Percentiles rank a stretch among this genome's conserved stretches.
Evolutionary conservation across 179 eudicot genomes (phyloP).

Genomic region (Spinacia oleracea): DNA sequence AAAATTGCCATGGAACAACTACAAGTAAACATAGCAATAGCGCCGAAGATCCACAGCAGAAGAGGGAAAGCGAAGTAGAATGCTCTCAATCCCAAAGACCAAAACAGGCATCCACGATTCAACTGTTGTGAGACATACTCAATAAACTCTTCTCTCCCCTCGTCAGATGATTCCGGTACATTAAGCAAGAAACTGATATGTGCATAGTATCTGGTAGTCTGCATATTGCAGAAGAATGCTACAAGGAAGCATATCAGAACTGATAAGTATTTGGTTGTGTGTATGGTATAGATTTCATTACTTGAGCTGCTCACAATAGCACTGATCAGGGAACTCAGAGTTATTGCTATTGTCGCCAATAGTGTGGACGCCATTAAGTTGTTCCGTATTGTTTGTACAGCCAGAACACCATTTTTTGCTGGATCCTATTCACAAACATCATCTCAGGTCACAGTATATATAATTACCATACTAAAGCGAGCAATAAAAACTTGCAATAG

Average conservation of each 20-base stretch:
- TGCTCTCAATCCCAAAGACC: constrained; percentile 79
- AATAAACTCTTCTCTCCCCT: constrained; percentile 36
- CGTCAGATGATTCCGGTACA: constrained; percentile 38
- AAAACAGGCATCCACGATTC: constrained; percentile 62
- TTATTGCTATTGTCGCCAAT: constrained; percentile 73
- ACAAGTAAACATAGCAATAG: constrained; percentile 63
- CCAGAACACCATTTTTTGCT: constrained; percentile 61
- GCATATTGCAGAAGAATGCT: constrained; percentile 71
- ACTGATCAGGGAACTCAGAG: constrained; percentile 77
- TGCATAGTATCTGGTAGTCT: constrained; percentile 64
- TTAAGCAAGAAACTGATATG: constrained; percentile 71
- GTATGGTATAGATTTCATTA: constrained; percentile 20
- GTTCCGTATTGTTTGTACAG: constrained; percentile 86
- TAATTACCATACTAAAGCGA: too few relatives aligned
- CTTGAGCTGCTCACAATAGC: constrained; percentile 65
- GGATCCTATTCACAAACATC: constrained; percentile 51
- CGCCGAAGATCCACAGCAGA: constrained; percentile 73
- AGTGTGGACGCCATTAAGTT: constrained; percentile 93
- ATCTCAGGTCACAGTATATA: background rate
- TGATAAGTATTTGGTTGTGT: constrained; percentile 58
- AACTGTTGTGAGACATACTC: constrained; percentile 54
- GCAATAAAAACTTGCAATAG: too few relatives aligned
- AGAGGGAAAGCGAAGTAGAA: constrained; percentile 80
- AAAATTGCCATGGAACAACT: constrained; percentile 49
- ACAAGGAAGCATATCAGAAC: constrained; percentile 65